Conservation (phyloP, 2,329 filamentous ascomycete species). For the Plenodomus lindquistii region DNA sequence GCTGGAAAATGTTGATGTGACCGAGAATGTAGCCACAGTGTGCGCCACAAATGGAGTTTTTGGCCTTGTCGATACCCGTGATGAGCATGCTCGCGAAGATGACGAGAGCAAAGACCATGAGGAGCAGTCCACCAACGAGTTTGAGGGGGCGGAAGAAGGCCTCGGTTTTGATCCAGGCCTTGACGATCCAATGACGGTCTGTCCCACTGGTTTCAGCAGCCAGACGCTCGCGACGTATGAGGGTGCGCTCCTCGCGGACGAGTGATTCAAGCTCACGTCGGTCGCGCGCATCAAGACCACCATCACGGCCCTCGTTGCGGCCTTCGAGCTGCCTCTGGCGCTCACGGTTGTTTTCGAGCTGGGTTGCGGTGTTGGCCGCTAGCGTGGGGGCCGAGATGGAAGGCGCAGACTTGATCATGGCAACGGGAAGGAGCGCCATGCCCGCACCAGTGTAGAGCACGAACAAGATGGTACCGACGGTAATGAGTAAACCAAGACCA, state of each 20-base stretch:
- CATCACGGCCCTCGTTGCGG: slow-evolving; percentile 75
- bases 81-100: slow-evolving; percentile 93
- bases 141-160: slow-evolving; percentile 86
- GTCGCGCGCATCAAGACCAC: slow-evolving; percentile 80
- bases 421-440: slow-evolving; percentile 83
- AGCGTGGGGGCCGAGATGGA: slow-evolving; percentile 81
- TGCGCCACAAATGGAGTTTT: slow-evolving; percentile 89
- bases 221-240: slow-evolving; percentile 85
- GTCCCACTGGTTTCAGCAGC: slow-evolving; percentile 81
- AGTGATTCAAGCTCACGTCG: slow-evolving; percentile 85
- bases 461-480: slow-evolving; percentile 83
- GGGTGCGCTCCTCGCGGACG: slow-evolving; percentile 85
- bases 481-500: slow-evolving; percentile 83
- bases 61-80: slow-evolving; percentile 93
- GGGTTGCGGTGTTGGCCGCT: slow-evolving; percentile 74
- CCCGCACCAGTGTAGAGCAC: slow-evolving; percentile 87
- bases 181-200: slow-evolving; percentile 73
- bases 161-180: slow-evolving; percentile 76
- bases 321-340: slow-evolving; percentile 89
- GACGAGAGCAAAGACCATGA: slow-evolving; percentile 74
- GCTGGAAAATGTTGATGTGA: slow-evolving; percentile 89
- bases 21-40: slow-evolving; percentile 91
- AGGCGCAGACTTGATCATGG: slow-evolving; percentile 89
- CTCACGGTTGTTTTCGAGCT: slow-evolving; percentile 85
- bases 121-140: slow-evolving; percentile 77